phyloP scores from a whole-genome alignment of 495 filamentous ascomycete genomes.

The Aspergillus coremiiformis region DNA sequence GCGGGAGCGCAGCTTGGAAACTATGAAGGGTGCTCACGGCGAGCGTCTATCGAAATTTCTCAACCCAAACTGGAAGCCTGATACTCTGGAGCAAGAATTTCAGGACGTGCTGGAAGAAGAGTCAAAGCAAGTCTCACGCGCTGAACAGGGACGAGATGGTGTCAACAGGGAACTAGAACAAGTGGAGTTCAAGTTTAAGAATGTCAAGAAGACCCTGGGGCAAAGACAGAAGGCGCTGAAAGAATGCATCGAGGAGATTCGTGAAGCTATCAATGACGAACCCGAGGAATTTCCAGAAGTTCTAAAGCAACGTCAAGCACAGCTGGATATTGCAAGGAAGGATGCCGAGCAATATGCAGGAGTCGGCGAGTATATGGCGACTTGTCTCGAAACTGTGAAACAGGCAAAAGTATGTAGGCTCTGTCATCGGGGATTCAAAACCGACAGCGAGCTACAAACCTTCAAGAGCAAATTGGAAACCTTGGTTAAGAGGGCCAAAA shows the following conservation, averaged over 20 bases:
- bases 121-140: constrained; percentile 46
- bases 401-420: constrained; percentile 60
- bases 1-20: constrained; percentile 61
- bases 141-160: constrained; percentile 60
- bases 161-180: constrained; percentile 68
- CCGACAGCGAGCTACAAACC: constrained; percentile 47
- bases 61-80: constrained; percentile 56
- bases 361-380: constrained; percentile 55
- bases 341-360: constrained; percentile 56
- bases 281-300: constrained; percentile 46
- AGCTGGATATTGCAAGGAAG: constrained; percentile 52
- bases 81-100: constrained; percentile 64
- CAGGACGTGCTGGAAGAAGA: constrained; percentile 55
- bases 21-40: constrained; percentile 66
- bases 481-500: constrained; percentile 47
- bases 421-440: constrained; percentile 58
- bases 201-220: constrained; percentile 49
- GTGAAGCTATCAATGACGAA: constrained; percentile 45
- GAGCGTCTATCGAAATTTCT: constrained; percentile 58
- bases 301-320: constrained; percentile 49
- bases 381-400: constrained; percentile 51
- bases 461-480: constrained; percentile 56
- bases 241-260: constrained; percentile 44
- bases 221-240: constrained; percentile 59
- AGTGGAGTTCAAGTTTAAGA: constrained; percentile 68